Conservation (phyloP, 495 filamentous ascomycete species). For the Penicillium ochrochloron region DNA sequence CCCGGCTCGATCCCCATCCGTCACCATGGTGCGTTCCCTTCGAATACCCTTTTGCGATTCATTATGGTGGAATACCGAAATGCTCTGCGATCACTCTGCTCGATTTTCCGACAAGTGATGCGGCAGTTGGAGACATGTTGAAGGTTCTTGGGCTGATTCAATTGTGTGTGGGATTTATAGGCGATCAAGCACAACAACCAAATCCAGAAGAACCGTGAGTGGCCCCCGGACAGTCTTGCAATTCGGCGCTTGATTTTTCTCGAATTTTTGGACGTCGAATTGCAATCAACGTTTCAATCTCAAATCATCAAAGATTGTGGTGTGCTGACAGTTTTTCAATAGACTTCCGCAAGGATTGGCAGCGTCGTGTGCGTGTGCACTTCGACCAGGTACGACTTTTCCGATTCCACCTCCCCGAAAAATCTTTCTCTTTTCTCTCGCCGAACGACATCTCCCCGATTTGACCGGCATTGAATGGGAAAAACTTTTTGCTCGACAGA, state of each 20-base stretch:
- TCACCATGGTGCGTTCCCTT: slow-evolving; percentile 64
- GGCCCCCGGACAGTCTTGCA: slow-evolving; percentile 18
- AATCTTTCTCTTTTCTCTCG: slow-evolving; percentile 29
- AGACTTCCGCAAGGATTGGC: slow-evolving; percentile 99
- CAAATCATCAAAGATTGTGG: slow-evolving; percentile 27
- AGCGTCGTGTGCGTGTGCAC: slow-evolving; percentile 95
- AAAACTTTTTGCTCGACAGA: slow-evolving; percentile 18
- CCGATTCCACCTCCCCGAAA: slow-evolving; percentile 22
- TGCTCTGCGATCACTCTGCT: slow-evolving; percentile 11
- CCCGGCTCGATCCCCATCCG: slow-evolving; percentile 64
- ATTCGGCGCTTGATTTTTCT: slow-evolving; percentile 9
- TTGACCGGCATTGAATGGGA: slow-evolving; percentile 24
- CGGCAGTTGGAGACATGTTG: slow-evolving; percentile 11
- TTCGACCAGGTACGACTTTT: slow-evolving; percentile 90
- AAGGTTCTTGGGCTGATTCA: slow-evolving; percentile 37
- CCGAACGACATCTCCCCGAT: slow-evolving; percentile 23
- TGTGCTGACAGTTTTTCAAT: slow-evolving; percentile 38
- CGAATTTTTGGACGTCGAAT: neutral
- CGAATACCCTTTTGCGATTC: slow-evolving; percentile 23
- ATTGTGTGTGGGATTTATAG: slow-evolving; percentile 50
- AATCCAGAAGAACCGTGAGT: slow-evolving; percentile 95
- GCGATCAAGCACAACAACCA: slow-evolving; percentile 99
- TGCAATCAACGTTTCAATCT: slow-evolving; percentile 7
- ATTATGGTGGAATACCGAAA: slow-evolving; percentile 15
- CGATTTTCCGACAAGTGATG: slow-evolving; percentile 12